Percentiles rank a stretch among this genome's conserved stretches.
Conservation (phyloP, 495 filamentous ascomycete genomes). For the Penicillium canescens region DNA sequence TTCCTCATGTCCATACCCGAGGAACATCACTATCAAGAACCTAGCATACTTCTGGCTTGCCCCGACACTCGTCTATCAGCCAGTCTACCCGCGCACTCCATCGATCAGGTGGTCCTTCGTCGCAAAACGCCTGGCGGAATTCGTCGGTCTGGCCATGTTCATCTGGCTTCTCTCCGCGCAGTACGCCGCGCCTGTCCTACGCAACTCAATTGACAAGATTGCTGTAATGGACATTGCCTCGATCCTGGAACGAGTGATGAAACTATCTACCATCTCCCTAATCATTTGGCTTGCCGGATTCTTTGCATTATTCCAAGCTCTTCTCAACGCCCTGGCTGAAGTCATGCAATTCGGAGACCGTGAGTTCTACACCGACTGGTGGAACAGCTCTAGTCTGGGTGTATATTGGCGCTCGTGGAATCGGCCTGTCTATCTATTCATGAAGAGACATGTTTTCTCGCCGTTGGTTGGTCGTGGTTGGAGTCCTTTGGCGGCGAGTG, state of each 20-base stretch:
- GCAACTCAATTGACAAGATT: slow-evolving; percentile 86
- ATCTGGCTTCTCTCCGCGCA: slow-evolving; percentile 94
- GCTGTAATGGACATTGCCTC: slow-evolving; percentile 74
- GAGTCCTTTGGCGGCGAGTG: slow-evolving; percentile 63
- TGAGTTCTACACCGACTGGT: slow-evolving; percentile 96
- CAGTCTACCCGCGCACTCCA: slow-evolving; percentile 82
- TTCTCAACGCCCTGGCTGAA: slow-evolving; percentile 88
- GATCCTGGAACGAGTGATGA: slow-evolving; percentile 88
- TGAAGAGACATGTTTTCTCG: slow-evolving; percentile 88
- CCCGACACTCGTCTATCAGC: slow-evolving; percentile 94
- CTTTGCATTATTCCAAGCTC: slow-evolving; percentile 90
- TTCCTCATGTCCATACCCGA: slow-evolving; percentile 78
- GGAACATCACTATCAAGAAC: slow-evolving; percentile 85
- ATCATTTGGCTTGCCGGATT: slow-evolving; percentile 97
- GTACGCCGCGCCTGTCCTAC: slow-evolving; percentile 86
- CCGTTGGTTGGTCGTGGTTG: slow-evolving; percentile 83
- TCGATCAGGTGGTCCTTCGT: slow-evolving; percentile 86
- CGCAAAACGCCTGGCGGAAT: slow-evolving; percentile 75
- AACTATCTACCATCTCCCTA: slow-evolving; percentile 88
- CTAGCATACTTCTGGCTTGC: slow-evolving; percentile 96
- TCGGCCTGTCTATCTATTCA: slow-evolving; percentile 93
- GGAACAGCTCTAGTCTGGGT: slow-evolving; percentile 86
- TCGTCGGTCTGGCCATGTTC: slow-evolving; percentile 70
- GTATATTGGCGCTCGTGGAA: slow-evolving; percentile 97
- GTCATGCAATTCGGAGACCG: slow-evolving; percentile 87